A percentile compares a stretch with the other conserved stretches of the same genome.
These are phyloP conservation scores for Buxus sempervirens DNA, from an alignment of 164 flowering plant genomes.

Conservation along the genomic window DNA sequence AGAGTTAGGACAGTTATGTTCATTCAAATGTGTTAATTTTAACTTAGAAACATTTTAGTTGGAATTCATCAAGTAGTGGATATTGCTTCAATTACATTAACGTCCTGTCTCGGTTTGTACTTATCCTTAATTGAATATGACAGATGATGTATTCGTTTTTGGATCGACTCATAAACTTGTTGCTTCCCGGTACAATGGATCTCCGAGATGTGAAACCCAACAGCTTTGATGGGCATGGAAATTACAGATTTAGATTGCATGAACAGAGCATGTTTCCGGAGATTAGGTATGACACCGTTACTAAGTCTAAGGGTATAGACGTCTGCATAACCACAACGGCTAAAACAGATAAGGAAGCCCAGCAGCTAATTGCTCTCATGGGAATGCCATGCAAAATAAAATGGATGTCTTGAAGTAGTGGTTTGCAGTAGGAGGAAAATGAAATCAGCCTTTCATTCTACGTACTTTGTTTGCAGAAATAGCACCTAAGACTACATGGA, in stretches of 20 bases:
- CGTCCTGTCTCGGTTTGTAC: not conserved
- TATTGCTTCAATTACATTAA: too few species aligned
- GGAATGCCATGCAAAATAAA: constrained; percentile 46
- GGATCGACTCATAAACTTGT: constrained; percentile 87
- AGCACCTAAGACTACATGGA: too few species aligned
- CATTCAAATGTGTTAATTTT: too few species aligned
- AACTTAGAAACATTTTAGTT: too few species aligned
- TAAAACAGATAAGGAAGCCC: constrained; percentile 78
- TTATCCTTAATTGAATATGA: not conserved
- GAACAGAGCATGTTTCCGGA: constrained; percentile 94
- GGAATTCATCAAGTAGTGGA: too few species aligned
- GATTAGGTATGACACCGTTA: constrained; percentile 54
- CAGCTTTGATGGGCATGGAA: constrained; percentile 92
- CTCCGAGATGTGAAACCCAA: constrained; percentile 86
- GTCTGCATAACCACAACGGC: constrained; percentile 92
- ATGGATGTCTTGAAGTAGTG: not conserved
- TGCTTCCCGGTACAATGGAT: constrained; percentile 88
- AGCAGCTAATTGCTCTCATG: constrained; percentile 71
- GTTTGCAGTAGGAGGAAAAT: constrained; percentile 77
- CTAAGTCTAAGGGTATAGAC: constrained; percentile 89
- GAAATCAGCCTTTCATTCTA: constrained; percentile 17
- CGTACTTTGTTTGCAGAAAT: too few species aligned
- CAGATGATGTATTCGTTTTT: constrained; percentile 92
- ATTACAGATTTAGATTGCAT: constrained; percentile 72
- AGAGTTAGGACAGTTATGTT: too few species aligned